Conservation (phyloP, 2,329 filamentous ascomycete species). For the Scedosporium aurantiacum region DNA sequence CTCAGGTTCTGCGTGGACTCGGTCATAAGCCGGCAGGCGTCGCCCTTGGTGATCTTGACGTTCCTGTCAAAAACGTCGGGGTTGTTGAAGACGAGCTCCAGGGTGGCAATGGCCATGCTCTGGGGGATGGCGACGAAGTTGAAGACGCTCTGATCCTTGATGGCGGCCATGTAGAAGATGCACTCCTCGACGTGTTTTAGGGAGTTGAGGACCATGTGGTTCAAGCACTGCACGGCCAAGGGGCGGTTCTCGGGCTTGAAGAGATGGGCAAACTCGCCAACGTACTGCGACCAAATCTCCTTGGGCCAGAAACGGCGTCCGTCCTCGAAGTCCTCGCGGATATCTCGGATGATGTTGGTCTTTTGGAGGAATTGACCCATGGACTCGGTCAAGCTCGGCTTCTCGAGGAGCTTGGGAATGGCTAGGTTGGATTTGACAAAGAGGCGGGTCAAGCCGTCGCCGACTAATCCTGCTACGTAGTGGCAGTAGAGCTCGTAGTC, state of each 20-base stretch:
- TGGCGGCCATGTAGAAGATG: slow-evolving; percentile 91
- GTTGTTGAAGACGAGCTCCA: slow-evolving; percentile 89
- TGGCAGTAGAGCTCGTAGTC: slow-evolving; percentile 98
- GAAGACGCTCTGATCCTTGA: slow-evolving; percentile 94
- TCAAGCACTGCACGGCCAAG: slow-evolving; percentile 72
- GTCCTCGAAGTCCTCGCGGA: slow-evolving; percentile 82
- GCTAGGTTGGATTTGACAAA: slow-evolving; percentile 82
- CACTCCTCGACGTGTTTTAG: slow-evolving; percentile 83
- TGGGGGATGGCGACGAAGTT: slow-evolving; percentile 98
- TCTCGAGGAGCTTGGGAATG: slow-evolving; percentile 70
- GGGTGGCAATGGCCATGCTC: slow-evolving; percentile 90
- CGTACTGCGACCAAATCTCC: slow-evolving; percentile 95
- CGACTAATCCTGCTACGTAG: slow-evolving; percentile 97
- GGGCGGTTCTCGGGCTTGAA: slow-evolving; percentile 72
- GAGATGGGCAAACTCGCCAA: slow-evolving; percentile 78
- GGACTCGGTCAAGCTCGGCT: slow-evolving; percentile 74
- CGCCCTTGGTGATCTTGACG: slow-evolving; percentile 93
- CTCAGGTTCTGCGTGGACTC: slow-evolving; percentile 85
- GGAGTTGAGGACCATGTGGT: slow-evolving; percentile 89
- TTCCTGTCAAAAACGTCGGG: slow-evolving; percentile 74
- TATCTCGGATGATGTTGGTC: slow-evolving; percentile 96
- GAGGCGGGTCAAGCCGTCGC: slow-evolving; percentile 80
- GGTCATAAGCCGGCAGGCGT: slow-evolving; percentile 84
- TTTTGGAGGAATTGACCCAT: slow-evolving; percentile 98
- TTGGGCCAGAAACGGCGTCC: slow-evolving; percentile 87